These are phyloP conservation scores for Galerina sulciceps DNA, from an alignment of 768 basidiomycete species.

Conservation along the genomic window DNA sequence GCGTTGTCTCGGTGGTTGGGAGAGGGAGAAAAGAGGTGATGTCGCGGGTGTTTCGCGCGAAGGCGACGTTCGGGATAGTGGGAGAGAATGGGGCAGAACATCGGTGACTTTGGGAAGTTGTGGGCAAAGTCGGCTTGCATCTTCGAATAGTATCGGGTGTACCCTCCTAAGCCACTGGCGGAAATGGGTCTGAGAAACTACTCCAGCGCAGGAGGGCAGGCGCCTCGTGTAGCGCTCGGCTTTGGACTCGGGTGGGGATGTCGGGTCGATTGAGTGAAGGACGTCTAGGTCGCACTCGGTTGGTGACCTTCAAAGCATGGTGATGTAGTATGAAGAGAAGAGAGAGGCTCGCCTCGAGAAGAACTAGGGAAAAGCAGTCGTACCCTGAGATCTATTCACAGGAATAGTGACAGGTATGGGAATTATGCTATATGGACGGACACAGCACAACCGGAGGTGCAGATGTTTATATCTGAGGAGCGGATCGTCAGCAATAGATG, in stretches of 20 bases:
- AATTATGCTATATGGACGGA: conserved; percentile 1
- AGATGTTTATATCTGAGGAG: conserved; percentile 2
- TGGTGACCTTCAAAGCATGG: conserved; percentile 35
- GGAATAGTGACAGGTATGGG: conserved; percentile 24
- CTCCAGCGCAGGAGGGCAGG: conserved; percentile 41
- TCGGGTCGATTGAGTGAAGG: conserved; percentile 10
- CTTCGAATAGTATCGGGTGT: conserved; percentile 40
- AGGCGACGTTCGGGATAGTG: conserved; percentile 22
- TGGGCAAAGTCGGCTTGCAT: conserved; percentile 12
- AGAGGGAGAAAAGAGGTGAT: conserved; percentile 20
- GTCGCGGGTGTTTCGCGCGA: conserved; percentile 18
- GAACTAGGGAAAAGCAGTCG: conserved; percentile 4
- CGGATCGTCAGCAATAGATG: conserved; percentile 5
- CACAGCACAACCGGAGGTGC: neutral
- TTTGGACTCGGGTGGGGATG: conserved; percentile 2
- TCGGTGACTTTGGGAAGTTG: conserved; percentile 18
- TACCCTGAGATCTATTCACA: conserved; percentile 10
- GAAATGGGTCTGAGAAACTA: conserved; percentile 42
- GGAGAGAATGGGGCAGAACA: conserved; percentile 22
- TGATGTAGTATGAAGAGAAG: conserved; percentile 12
- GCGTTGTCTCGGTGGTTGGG: conserved; percentile 13
- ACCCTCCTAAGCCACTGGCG: conserved; percentile 44
- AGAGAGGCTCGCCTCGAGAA: conserved; percentile 8
- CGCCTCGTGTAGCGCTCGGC: conserved; percentile 23
- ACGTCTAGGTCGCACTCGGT: conserved; percentile 16